A percentile compares a stretch with the other conserved stretches of the same genome.
Evolutionary conservation across 208 protist species (phyloP).

Genomic region (Leishmania mexicana): DNA sequence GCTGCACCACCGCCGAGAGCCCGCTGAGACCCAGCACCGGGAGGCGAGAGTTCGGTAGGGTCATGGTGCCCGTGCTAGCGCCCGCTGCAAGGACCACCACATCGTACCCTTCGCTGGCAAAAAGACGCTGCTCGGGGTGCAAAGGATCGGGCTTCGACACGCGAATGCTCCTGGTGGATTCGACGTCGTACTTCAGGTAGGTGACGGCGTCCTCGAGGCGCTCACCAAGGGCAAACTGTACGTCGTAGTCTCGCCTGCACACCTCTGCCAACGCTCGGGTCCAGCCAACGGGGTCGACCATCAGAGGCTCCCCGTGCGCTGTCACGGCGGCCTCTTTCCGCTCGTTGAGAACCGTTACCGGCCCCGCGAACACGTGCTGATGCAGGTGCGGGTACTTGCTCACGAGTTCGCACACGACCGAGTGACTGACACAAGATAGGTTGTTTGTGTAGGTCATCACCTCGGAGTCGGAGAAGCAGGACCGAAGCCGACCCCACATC

Average conservation of each 20-base stretch:
- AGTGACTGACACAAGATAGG: constrained; percentile 66
- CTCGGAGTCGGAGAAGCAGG: constrained; percentile 45
- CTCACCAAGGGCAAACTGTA: constrained; percentile 64
- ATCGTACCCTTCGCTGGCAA: constrained; percentile 53
- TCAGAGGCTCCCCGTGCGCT: constrained; percentile 58
- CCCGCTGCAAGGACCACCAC: constrained; percentile 83
- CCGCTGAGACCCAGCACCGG: constrained; percentile 74
- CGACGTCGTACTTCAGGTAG: constrained; percentile 68
- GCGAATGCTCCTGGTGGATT: constrained; percentile 59
- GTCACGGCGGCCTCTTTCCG: constrained; percentile 24
- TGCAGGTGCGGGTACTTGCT: constrained; percentile 55
- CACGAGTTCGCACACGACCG: constrained; percentile 55
- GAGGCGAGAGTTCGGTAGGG: constrained; percentile 56
- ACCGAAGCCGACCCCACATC: constrained; percentile 57
- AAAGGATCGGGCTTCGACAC: constrained; percentile 40
- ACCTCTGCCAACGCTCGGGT: constrained; percentile 65
- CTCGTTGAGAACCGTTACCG: constrained; percentile 28
- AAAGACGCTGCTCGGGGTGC: constrained; percentile 30
- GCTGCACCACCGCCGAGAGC: constrained; percentile 35
- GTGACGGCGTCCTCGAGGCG: constrained; percentile 51
- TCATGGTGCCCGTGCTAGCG: constrained; percentile 53
- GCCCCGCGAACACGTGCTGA: constrained; percentile 44
- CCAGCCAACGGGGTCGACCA: constrained; percentile 81
- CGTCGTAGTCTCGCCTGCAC: constrained; percentile 46
- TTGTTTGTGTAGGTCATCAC: constrained; percentile 79